These are phyloP conservation scores for Chrysopogon serrulatus DNA, from an alignment of 176 grass and related monocot genomes.

Conservation along the genomic window DNA sequence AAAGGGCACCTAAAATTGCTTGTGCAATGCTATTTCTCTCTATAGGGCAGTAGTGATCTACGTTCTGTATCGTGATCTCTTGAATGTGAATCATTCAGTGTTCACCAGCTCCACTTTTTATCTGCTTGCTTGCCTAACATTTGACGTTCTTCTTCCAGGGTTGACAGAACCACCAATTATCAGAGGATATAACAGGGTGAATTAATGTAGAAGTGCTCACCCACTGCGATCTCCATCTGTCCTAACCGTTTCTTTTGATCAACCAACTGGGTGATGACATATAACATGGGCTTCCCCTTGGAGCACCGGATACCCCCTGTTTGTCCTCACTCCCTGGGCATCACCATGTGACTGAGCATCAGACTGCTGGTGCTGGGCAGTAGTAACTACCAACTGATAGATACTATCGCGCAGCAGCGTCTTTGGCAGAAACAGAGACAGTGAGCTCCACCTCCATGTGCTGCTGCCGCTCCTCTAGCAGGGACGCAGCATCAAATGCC, in stretches of 20 bases:
- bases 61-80: no score
- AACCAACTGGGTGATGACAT: neutral
- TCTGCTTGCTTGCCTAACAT: neutral
- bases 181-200: neutral
- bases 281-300: neutral
- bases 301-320: neutral
- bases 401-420: neutral
- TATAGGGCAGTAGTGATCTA: no score
- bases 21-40: neutral
- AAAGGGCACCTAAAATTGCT: neutral
- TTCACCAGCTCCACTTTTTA: neutral
- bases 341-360: conserved; percentile 6
- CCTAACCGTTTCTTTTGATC: neutral
- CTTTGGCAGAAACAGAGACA: neutral
- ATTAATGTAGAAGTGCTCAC: neutral
- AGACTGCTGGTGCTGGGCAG: neutral
- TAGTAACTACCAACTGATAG: neutral
- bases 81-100: neutral
- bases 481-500: neutral
- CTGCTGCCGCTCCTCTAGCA: conserved; percentile 9
- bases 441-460: conserved; percentile 15
- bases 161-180: neutral
- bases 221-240: neutral
- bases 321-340: neutral
- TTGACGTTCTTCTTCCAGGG: neutral